Evolutionary conservation across 1,284 basidiomycete genomes (phyloP), one percentile per base, ranked within the genome.

Genomic region (Leucoagaricus sp.): DNA sequence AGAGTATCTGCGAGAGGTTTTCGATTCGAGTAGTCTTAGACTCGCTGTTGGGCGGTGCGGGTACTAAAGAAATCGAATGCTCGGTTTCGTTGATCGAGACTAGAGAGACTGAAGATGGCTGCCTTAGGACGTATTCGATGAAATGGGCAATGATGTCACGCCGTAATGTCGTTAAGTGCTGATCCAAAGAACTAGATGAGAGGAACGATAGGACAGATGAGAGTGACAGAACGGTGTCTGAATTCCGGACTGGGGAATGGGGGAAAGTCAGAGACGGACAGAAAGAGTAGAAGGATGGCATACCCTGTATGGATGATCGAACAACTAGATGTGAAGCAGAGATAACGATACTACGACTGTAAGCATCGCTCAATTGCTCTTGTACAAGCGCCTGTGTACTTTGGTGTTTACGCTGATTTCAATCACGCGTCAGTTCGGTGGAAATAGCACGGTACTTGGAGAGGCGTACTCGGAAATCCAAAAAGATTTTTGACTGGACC

Each of bases 291-390:
- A 36, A 47, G 17, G 38, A 36, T 48, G 36, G 65, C 75, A 55
- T 60, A 86, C 89, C 84, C 75, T 82, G 77, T 8, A 87, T 77
- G n/a, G 75, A 73, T 7, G 80, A 72, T 53, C 72, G 73, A 53
- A 90, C 75, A 17, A 71, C 65, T 21, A 89, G 63, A 57, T 79
- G 76, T 8, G 75, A 75, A 1, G 80, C 67, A 6, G 80, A 76
- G 26, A 87, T 64, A 1, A 75, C 64, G 21, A 93, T 69, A 62
- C 84, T 78, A 59, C 83, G 78, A 13, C 78, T 69, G 63, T 83
- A 91, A 1, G 86, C 87, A 52, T 89, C 84, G 59, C 78, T 81
- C 17, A 93, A 74, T 62, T 90, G 85, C 58, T 92, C 90, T 64
- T 89, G 85, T 4, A 82, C 71, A 29, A 81, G 79, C 56, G 87